A percentile compares a stretch with the other conserved stretches of the same genome.
Evolutionary conservation across 805 yeast species (phyloP).

Genomic region (Wickerhamomyces rabaulensis): DNA sequence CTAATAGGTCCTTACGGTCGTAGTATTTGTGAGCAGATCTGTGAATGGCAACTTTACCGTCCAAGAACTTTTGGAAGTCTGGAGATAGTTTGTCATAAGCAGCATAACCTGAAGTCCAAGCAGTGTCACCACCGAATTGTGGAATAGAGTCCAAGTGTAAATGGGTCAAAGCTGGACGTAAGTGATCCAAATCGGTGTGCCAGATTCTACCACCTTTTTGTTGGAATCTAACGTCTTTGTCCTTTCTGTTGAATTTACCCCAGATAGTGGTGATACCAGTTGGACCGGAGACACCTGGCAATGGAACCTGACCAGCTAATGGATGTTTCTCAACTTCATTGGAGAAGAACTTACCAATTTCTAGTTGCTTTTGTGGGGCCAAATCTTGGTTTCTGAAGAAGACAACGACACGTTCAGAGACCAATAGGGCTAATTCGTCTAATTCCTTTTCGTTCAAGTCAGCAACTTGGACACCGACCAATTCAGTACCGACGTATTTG

Average conservation of each 20-base stretch:
- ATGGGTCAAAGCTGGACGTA: constrained; percentile 51
- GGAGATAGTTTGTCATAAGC: constrained; percentile 53
- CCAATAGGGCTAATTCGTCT: constrained; percentile 42
- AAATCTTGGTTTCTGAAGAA: constrained; percentile 29
- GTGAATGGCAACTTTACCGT: constrained; percentile 47
- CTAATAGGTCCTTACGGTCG: constrained; percentile 38
- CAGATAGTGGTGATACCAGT: constrained; percentile 34
- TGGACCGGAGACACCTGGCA: constrained; percentile 17
- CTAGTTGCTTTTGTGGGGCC: constrained; percentile 14
- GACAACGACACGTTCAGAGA: constrained; percentile 47
- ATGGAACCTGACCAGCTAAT: constrained; percentile 28
- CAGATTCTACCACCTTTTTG: constrained; percentile 26
- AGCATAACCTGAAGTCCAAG: constrained; percentile 51
- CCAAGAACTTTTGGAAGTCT: constrained; percentile 43
- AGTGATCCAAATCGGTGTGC: constrained; percentile 54
- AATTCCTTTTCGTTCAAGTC: constrained; percentile 38
- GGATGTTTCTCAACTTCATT: constrained; percentile 39
- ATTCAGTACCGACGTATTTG: constrained; percentile 44
- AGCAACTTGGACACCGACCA: constrained; percentile 40
- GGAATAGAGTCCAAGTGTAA: constrained; percentile 47
- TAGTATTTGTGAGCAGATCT: constrained; percentile 34
- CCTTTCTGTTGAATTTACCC: constrained; percentile 24
- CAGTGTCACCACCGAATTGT: constrained; percentile 49
- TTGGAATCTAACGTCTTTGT: constrained; percentile 3
- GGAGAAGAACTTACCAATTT: constrained; percentile 14